These are phyloP conservation scores for Skeletonema potamos DNA, from an alignment of 108 stramenopile species.

Conservation along the genomic window DNA sequence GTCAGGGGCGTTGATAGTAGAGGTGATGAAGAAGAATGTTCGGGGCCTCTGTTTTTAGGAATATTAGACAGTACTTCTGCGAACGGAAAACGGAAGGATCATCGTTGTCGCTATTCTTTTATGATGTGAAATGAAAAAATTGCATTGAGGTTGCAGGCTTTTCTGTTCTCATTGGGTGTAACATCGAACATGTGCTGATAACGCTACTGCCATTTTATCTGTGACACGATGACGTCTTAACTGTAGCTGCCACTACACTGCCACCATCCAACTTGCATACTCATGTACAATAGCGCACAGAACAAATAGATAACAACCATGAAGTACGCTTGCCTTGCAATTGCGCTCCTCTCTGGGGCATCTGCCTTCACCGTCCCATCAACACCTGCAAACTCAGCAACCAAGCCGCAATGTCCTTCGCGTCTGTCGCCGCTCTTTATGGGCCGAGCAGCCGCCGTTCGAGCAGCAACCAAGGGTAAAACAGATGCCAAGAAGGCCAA, in stretches of 20 bases:
- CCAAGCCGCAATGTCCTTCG: neutral
- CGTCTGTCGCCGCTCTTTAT: conserved; percentile 58
- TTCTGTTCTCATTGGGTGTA: neutral
- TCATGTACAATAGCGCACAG: no score
- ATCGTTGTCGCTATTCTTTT: no score
- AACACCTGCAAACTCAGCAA: neutral
- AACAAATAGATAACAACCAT: neutral
- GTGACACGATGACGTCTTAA: neutral
- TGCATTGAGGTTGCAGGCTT: neutral
- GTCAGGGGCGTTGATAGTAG: neutral
- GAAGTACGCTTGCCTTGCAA: conserved; percentile 27
- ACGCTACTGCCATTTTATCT: neutral
- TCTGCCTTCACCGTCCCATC: conserved; percentile 59
- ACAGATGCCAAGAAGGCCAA: conserved; percentile 90
- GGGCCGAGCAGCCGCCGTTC: conserved; percentile 91
- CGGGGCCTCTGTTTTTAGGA: neutral
- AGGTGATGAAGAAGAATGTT: neutral
- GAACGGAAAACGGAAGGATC: neutral
- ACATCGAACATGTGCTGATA: neutral
- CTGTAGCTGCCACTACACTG: no score
- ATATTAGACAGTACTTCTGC: neutral
- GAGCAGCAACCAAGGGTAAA: conserved; percentile 84
- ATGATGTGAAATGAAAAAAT: no score
- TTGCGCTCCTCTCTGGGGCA: conserved; percentile 40
- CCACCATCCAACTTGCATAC: conserved; percentile 1